phyloP scores from a whole-genome alignment of 2,329 filamentous ascomycete species.

The Paecilomyces sp. region DNA sequence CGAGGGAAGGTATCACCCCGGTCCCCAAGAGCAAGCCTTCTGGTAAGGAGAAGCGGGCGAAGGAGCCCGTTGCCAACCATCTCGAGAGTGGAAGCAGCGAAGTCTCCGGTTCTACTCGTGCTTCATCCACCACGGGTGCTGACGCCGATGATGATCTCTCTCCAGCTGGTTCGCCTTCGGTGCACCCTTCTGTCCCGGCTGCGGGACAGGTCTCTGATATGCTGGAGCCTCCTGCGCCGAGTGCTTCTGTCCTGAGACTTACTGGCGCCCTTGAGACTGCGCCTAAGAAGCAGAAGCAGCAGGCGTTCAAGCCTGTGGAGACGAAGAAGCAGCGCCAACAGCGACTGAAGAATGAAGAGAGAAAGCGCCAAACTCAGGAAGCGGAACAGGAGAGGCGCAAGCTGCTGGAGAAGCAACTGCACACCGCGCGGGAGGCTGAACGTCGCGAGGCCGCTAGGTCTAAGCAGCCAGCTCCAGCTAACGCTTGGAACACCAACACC shows the following conservation, averaged over 20 bases:
- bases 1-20: slow-evolving; percentile 62
- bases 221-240: slow-evolving; percentile 66
- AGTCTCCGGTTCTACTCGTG: slow-evolving; percentile 46
- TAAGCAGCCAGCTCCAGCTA: slow-evolving; percentile 40
- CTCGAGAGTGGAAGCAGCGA: slow-evolving; percentile 46
- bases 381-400: slow-evolving; percentile 71
- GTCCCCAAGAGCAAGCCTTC: slow-evolving; percentile 31
- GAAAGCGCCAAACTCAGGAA: slow-evolving; percentile 66
- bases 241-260: slow-evolving; percentile 70
- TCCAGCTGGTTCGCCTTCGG: slow-evolving; percentile 58
- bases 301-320: slow-evolving; percentile 62
- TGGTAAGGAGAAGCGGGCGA: slow-evolving; percentile 65
- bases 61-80: slow-evolving; percentile 50
- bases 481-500: slow-evolving; percentile 47
- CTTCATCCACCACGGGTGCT: slow-evolving; percentile 63
- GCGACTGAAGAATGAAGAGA: slow-evolving; percentile 75
- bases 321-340: slow-evolving; percentile 96
- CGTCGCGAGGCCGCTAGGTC: slow-evolving; percentile 62
- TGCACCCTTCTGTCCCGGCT: slow-evolving; percentile 30
- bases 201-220: slow-evolving; percentile 78
- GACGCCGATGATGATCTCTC: slow-evolving; percentile 80
- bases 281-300: slow-evolving; percentile 52
- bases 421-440: slow-evolving; percentile 72
- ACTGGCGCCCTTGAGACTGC: slow-evolving; percentile 57
- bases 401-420: slow-evolving; percentile 74